Evolutionary conservation across 2,329 filamentous ascomycete genomes (phyloP).

Genomic region (Xylariomycetidae sp.): DNA sequence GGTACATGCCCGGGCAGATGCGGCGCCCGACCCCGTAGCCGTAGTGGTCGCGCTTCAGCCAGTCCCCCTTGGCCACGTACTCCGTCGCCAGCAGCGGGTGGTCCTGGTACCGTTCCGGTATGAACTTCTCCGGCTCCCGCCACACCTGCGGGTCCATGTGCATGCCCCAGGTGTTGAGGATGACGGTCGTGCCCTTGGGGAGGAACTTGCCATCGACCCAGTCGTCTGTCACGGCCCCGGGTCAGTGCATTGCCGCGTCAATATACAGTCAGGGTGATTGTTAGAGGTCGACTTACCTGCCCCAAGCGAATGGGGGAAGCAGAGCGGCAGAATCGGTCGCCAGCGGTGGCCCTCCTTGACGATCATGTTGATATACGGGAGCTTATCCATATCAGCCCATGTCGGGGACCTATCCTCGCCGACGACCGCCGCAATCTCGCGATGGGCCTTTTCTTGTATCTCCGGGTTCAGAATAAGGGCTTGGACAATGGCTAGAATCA

Average conservation of each 20-base stretch:
- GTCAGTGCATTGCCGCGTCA: not conserved
- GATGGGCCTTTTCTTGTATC: slow-evolving; percentile 33
- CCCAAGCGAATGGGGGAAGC: slow-evolving; percentile 30
- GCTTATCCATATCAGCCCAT: slow-evolving; percentile 29
- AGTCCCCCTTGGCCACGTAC: slow-evolving; percentile 14
- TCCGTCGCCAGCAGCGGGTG: slow-evolving; percentile 30
- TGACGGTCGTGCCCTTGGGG: slow-evolving; percentile 30
- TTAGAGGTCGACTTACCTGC: slow-evolving; percentile 7
- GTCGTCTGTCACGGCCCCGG: slow-evolving; percentile 24
- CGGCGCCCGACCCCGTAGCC: slow-evolving; percentile 38
- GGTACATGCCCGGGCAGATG: slow-evolving; percentile 29
- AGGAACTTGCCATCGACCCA: slow-evolving; percentile 34
- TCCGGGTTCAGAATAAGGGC: slow-evolving; percentile 36
- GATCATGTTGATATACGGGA: slow-evolving; percentile 35
- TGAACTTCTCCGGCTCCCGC: slow-evolving; percentile 16
- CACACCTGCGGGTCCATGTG: slow-evolving; percentile 23
- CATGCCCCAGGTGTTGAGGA: slow-evolving; percentile 29
- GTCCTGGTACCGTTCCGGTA: slow-evolving; percentile 4
- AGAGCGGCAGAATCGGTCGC: slow-evolving; percentile 29
- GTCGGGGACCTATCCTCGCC: slow-evolving; percentile 30
- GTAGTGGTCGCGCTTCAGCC: slow-evolving; percentile 32
- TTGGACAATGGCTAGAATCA: slow-evolving; percentile 30
- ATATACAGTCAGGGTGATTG: not conserved
- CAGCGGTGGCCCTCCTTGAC: slow-evolving; percentile 37
- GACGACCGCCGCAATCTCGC: slow-evolving; percentile 33